Evolutionary conservation across 1,139 yeast genomes (phyloP).

Genomic region (Wickerhamomyces sp.): DNA sequence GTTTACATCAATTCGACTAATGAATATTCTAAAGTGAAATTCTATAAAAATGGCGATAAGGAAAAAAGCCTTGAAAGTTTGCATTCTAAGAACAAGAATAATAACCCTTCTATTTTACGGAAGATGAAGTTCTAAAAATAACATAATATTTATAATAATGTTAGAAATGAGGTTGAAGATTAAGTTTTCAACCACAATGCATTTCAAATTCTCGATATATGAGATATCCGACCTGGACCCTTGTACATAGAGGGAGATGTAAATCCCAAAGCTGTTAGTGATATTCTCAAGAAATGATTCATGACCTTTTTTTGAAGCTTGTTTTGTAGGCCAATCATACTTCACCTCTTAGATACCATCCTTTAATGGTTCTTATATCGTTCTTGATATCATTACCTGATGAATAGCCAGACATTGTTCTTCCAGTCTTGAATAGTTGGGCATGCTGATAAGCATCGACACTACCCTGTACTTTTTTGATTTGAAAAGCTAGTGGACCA

Average conservation of each 20-base stretch:
- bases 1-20: conserved; percentile 9
- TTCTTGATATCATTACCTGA: conserved; percentile 16
- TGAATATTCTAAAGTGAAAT: conserved; percentile 9
- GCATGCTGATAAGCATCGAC: conserved; percentile 29
- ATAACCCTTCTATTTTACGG: no score
- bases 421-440: conserved; percentile 32
- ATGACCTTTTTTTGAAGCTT: background rate
- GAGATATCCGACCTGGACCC: no score
- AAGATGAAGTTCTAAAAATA: conserved; percentile 15
- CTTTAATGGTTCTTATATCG: conserved; percentile 30
- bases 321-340: conserved; percentile 19
- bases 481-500: conserved; percentile 32
- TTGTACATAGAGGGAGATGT: no score
- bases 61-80: no score
- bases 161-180: no score
- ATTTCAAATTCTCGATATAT: no score
- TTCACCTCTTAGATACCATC: conserved; percentile 33
- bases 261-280: no score
- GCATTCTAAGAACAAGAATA: background rate
- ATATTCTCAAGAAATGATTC: background rate
- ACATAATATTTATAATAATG: no score
- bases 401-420: conserved; percentile 17
- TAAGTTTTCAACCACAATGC: no score
- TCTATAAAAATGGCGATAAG: conserved; percentile 3
- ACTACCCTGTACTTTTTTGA: conserved; percentile 34